These are phyloP conservation scores for Sungouiozyma intestinalis DNA, from an alignment of 805 yeast species.

Conservation along the genomic window DNA sequence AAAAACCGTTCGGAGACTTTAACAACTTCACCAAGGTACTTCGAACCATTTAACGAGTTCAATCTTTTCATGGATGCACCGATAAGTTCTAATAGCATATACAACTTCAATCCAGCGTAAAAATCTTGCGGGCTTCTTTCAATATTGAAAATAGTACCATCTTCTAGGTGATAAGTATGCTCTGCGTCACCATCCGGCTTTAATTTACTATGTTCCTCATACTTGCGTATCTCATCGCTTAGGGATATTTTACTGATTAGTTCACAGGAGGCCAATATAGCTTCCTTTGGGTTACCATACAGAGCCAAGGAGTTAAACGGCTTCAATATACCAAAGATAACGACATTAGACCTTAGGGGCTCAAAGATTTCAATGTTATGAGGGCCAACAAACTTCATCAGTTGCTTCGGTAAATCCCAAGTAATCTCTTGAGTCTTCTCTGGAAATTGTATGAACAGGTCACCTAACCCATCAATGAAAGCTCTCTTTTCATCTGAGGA, in stretches of 20 bases:
- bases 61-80: constrained; percentile 49
- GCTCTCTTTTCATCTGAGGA: constrained; percentile 35
- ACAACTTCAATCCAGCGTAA: constrained; percentile 47
- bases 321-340: constrained; percentile 32
- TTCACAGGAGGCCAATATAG: constrained; percentile 64
- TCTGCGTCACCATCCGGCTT: constrained; percentile 5
- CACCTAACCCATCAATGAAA: constrained; percentile 38
- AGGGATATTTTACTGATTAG: constrained; percentile 30
- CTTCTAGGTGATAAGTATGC: constrained; percentile 1
- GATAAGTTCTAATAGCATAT: constrained; percentile 57
- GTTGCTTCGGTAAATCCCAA: constrained; percentile 79
- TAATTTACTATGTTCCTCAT: constrained; percentile 3
- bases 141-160: constrained; percentile 3
- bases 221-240: constrained; percentile 6
- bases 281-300: constrained; percentile 72
- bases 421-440: constrained; percentile 59
- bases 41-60: constrained; percentile 65
- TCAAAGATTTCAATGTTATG: constrained; percentile 27
- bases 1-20: constrained; percentile 46
- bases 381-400: constrained; percentile 43
- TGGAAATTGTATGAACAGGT: constrained; percentile 36
- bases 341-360: constrained; percentile 16
- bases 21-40: constrained; percentile 61
- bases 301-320: constrained; percentile 54
- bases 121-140: constrained; percentile 18